A percentile compares a stretch with the other conserved stretches of the same genome.
Evolutionary conservation across 495 filamentous ascomycete genomes (phyloP).

Genomic region (Mycothermus thermophilus): DNA sequence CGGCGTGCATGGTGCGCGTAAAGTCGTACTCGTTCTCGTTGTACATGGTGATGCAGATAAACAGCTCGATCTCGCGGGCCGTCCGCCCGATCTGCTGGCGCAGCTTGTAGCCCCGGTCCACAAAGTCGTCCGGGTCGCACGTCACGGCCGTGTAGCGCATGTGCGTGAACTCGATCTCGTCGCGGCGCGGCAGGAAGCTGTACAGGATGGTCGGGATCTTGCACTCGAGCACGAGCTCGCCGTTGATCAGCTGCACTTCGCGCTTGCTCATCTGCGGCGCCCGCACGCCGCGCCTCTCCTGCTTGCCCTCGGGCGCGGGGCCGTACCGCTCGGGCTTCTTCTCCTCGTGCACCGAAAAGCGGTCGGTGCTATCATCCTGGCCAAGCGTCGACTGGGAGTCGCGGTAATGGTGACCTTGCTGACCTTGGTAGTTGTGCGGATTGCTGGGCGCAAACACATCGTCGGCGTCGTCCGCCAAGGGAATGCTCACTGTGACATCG

Average conservation of each 20-base stretch:
- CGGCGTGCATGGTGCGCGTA: conserved; percentile 94
- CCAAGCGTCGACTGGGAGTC: conserved; percentile 40
- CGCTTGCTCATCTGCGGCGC: conserved; percentile 82
- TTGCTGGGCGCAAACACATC: conserved; percentile 67
- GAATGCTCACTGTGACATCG: conserved; percentile 46
- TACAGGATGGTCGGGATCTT: conserved; percentile 97
- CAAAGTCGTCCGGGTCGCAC: conserved; percentile 93
- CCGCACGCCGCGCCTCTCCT: conserved; percentile 71
- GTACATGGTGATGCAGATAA: conserved; percentile 98
- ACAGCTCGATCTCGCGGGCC: conserved; percentile 85
- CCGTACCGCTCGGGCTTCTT: conserved; percentile 59
- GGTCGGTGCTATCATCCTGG: conserved; percentile 16
- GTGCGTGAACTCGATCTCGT: conserved; percentile 94
- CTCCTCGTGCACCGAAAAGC: conserved; percentile 39
- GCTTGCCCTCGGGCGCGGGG: conserved; percentile 70
- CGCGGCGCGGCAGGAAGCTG: conserved; percentile 79
- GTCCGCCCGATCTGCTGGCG: conserved; percentile 88
- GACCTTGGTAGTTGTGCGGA: conserved; percentile 25
- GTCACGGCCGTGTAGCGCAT: conserved; percentile 99
- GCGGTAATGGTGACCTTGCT: conserved; percentile 45
- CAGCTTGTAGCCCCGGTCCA: conserved; percentile 74
- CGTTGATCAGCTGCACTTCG: conserved; percentile 90
- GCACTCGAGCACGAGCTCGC: conserved; percentile 93
- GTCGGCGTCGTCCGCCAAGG: conserved; percentile 42
- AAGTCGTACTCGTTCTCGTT: conserved; percentile 96